Percentiles rank a stretch among this genome's conserved stretches.
phyloP scores from a whole-genome alignment of 805 yeast species.

The Isabelozyma heimii region DNA sequence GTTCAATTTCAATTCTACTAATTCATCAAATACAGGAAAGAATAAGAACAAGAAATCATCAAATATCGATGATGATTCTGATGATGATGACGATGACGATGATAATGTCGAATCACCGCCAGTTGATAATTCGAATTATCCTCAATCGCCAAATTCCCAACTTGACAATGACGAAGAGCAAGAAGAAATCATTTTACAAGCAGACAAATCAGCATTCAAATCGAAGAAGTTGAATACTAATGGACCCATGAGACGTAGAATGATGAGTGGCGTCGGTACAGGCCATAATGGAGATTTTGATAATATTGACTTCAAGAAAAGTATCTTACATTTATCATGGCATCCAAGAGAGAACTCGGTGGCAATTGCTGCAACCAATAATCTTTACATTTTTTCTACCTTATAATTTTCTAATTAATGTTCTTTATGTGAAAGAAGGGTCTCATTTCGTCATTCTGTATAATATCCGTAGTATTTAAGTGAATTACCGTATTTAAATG shows the following conservation, averaged over 20 bases:
- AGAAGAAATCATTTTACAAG: slow-evolving; percentile 78
- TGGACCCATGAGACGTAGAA: slow-evolving; percentile 43
- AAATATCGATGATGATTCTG: slow-evolving; percentile 38
- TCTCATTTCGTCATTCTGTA: neutral
- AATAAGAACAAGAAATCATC: neutral
- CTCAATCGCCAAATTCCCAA: slow-evolving; percentile 32
- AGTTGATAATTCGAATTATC: slow-evolving; percentile 16
- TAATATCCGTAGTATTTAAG: too few species aligned
- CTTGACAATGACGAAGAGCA: slow-evolving; percentile 34
- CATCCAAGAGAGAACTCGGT: slow-evolving; percentile 96
- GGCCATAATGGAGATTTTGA: slow-evolving; percentile 66
- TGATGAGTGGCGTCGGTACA: slow-evolving; percentile 47
- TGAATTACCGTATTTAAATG: too few species aligned
- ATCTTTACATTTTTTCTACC: slow-evolving; percentile 80
- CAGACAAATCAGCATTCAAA: slow-evolving; percentile 96
- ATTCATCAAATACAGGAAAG: neutral
- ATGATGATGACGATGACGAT: slow-evolving; percentile 25
- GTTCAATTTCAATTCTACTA: slow-evolving; percentile 1
- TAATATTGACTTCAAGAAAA: slow-evolving; percentile 88
- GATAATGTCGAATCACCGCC: slow-evolving; percentile 28
- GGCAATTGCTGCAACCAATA: slow-evolving; percentile 98
- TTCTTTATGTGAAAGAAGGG: neutral
- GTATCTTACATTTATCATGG: slow-evolving; percentile 95
- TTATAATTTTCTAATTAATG: slow-evolving; percentile 33
- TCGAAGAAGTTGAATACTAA: slow-evolving; percentile 56